Base-by-base conservation (phyloP, 306 rosid genomes). In the Gastrolobium bilobum region DNA sequence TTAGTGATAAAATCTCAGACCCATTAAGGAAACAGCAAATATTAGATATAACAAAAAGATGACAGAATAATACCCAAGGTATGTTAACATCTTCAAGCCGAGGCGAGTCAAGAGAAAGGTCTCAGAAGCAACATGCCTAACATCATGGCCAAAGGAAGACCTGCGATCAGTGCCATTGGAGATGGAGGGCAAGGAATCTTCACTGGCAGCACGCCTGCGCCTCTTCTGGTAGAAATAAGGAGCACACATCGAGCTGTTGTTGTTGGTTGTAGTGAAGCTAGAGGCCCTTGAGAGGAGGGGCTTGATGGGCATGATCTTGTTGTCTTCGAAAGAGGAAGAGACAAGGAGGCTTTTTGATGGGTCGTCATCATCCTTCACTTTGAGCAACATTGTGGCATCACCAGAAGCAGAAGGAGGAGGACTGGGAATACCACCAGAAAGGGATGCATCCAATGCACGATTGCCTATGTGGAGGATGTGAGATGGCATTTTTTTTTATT, bases 171-270 rank as follows among this genome's bases (percentile, higher is more conserved):
- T 51, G 15, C 44, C 67, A 40, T 5, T 20, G 1, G 88, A 70
- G 9, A 71, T 46, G 8, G 78, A 79, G 8, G 87, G 42, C 9
- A 94, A 60, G 7, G 93, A 89, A 26, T 85, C 88, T 0, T 86
- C 91, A 48, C 97, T 94, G 5, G 86, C 81, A 39, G 59, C 73
- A 51, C 97, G 89, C 9, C 98, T 86, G 7, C 98, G 91, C 44
- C 93, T 52, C 58, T 94, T 84, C 81, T 87, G 94, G 67, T 85
- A 26, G 39, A 14, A 33, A 61, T 30, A 70, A 62, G 56, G 51
- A 46, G 71, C 35, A 40, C 52, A 37, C 15, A 15, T 7, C 6
- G 81, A 37, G 69, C 33, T 29, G 65, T 5, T 1, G 9, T 11
- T 39, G 37, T 4, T 1, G 4, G 75, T 4, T 5, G 81, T 3